Percentiles rank a stretch among this genome's conserved stretches.
These are phyloP conservation scores for Trapa bicornis DNA, from an alignment of 345 rosid genomes.

Conservation along the genomic window DNA sequence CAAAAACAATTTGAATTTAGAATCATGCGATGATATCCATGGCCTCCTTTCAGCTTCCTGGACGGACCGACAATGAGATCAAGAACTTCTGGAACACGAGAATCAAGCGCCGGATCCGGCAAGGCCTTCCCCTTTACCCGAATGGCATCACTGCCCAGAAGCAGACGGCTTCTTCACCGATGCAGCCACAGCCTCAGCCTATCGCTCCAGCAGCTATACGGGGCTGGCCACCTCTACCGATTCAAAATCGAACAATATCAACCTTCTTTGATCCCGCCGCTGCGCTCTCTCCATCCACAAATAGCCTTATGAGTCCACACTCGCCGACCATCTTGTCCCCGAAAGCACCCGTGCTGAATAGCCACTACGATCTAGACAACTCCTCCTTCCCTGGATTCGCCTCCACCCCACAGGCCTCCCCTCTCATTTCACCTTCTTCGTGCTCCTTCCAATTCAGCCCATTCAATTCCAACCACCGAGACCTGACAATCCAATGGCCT, in stretches of 20 bases:
- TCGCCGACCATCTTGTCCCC: not conserved
- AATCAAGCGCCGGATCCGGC: conserved; percentile 50
- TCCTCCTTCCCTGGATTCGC: not conserved
- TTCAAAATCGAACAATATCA: not conserved
- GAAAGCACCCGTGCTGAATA: not conserved
- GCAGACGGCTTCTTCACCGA: conserved; percentile 11
- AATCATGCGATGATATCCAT: not conserved
- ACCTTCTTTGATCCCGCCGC: conserved; percentile 6
- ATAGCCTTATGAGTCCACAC: not conserved
- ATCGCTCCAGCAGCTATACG: not conserved
- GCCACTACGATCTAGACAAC: not conserved
- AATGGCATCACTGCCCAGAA: conserved; percentile 39
- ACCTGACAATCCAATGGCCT: conserved; percentile 14
- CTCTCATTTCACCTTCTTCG: conserved; percentile 1
- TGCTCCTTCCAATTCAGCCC: conserved; percentile 11
- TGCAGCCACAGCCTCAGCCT: conserved; percentile 7
- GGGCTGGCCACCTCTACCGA: conserved; percentile 11
- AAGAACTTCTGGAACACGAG: conserved; percentile 72
- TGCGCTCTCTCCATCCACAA: conserved; percentile 10
- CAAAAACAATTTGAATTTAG: no score
- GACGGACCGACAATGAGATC: conserved; percentile 68
- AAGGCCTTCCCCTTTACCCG: conserved; percentile 53
- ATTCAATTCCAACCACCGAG: conserved; percentile 6
- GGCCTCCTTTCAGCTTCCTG: conserved; percentile 31
- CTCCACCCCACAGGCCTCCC: not conserved